Base-by-base conservation (phyloP, 305 asterid genomes). In the Striga hermonthica region DNA sequence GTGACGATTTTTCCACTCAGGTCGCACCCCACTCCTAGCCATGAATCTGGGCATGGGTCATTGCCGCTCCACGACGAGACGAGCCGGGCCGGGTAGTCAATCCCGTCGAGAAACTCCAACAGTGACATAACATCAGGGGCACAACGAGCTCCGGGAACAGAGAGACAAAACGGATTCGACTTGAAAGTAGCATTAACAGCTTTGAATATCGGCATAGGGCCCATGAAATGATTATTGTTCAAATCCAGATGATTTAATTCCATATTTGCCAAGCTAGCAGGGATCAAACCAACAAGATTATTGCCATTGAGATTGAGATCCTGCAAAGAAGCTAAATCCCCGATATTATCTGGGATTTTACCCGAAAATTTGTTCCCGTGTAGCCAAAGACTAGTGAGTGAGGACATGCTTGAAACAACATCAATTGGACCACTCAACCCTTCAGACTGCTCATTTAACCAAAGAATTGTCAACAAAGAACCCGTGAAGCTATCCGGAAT, bases 311-410 rank as follows among this genome's bases (percentile, higher is more conserved):
- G 80, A 74, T 86, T 76, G 45, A 91, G 77, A 73, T 82, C 85
- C 37, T 71, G 82, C 61, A 91, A 73, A 52, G 81, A 77, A 62
- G 70, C 80, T 64, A 91, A 72, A 70, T 77, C 77, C n/a, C 85
- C 89, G 39, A 91, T 83, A 37, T 71, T 80, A 31, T 53, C 66
- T 0, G 95, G 98, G 60, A 91, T 86, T 79, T 82, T 83, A 78
- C 96, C 96, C 34, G 94, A 82, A 67, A 88, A 91, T 31, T 67
- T 79, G 62, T 91, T 91, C 74, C 96, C 95, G 40, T 91, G 98
- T 6, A 91, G 86, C 98, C 98, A 91, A 44, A 91, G 75, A 66
- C 85, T 85, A 13, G 87, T 81, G 71, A 86, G 87, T 4, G 96
- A 86, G 5, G 7, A 62, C 91, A 91, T 83, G 4, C 76, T 74